phyloP scores from a whole-genome alignment of 2,329 filamentous ascomycete species.

The Aureobasidium sp. region DNA sequence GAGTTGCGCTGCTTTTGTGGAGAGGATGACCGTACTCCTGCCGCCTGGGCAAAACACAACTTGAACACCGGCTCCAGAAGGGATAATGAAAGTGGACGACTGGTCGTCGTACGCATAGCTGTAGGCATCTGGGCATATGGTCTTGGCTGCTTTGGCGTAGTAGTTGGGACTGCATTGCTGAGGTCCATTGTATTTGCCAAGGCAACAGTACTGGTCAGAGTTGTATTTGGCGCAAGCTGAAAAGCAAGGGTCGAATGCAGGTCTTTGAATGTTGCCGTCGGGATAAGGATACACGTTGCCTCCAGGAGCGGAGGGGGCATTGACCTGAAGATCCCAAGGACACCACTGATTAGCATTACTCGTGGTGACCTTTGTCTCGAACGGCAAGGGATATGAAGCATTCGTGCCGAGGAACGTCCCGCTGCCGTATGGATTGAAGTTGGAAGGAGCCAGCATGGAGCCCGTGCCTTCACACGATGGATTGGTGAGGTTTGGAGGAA shows the following conservation, averaged over 20 bases:
- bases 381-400: conserved; percentile 58
- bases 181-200: conserved; percentile 58
- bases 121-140: conserved; percentile 76
- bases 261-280: conserved; percentile 63
- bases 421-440: conserved; percentile 45
- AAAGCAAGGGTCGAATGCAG: conserved; percentile 69
- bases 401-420: conserved; percentile 56
- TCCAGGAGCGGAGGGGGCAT: conserved; percentile 61
- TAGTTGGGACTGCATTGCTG: conserved; percentile 57
- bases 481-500: conserved; percentile 71
- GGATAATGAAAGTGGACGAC: conserved; percentile 51
- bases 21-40: conserved; percentile 43
- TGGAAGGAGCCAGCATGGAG: conserved; percentile 46
- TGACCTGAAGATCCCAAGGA: conserved; percentile 68
- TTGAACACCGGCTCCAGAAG: conserved; percentile 66
- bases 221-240: conserved; percentile 68
- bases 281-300: conserved; percentile 75
- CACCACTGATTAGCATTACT: conserved; percentile 62
- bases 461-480: conserved; percentile 67
- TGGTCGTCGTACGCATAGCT: conserved; percentile 61
- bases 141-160: conserved; percentile 65
- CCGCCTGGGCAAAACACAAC: conserved; percentile 67
- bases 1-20: conserved; percentile 31
- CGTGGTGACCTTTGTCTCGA: conserved; percentile 55
- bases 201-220: conserved; percentile 65